Evolutionary conservation across 2,329 filamentous ascomycete genomes (phyloP).

Genomic region (Colletotrichum brevisporum): DNA sequence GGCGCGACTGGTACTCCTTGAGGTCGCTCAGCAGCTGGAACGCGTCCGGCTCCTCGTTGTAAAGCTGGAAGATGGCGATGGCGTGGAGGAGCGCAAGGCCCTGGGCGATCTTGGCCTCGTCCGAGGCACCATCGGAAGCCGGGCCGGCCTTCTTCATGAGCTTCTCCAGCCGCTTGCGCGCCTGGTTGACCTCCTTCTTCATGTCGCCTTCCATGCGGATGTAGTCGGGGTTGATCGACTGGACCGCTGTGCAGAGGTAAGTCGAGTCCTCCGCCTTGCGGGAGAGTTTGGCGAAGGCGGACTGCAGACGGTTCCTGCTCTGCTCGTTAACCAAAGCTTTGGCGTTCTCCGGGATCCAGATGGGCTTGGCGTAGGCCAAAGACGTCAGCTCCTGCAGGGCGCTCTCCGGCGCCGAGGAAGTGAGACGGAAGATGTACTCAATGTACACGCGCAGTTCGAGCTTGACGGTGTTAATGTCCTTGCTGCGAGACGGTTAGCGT

Average conservation of each 20-base stretch:
- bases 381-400: conserved; percentile 68
- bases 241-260: conserved; percentile 67
- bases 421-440: conserved; percentile 68
- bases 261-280: conserved; percentile 66
- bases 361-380: conserved; percentile 67
- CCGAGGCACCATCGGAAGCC: conserved; percentile 48
- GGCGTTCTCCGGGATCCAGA: conserved; percentile 45
- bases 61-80: conserved; percentile 87
- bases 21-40: conserved; percentile 86
- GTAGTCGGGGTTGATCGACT: conserved; percentile 66
- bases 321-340: conserved; percentile 58
- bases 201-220: conserved; percentile 70
- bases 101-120: conserved; percentile 62
- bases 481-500: conserved; percentile 49
- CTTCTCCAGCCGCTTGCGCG: conserved; percentile 66
- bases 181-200: conserved; percentile 65
- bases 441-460: conserved; percentile 63
- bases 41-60: conserved; percentile 90
- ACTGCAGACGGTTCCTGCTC: conserved; percentile 69
- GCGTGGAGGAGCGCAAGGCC: conserved; percentile 87
- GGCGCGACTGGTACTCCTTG: conserved; percentile 79
- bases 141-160: conserved; percentile 58
- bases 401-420: conserved; percentile 54
- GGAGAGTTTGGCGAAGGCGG: conserved; percentile 71
- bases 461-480: conserved; percentile 54